These are phyloP conservation scores for Obelidium mucronatum DNA, from an alignment of 192 early-diverging fungal species.

Conservation along the genomic window DNA sequence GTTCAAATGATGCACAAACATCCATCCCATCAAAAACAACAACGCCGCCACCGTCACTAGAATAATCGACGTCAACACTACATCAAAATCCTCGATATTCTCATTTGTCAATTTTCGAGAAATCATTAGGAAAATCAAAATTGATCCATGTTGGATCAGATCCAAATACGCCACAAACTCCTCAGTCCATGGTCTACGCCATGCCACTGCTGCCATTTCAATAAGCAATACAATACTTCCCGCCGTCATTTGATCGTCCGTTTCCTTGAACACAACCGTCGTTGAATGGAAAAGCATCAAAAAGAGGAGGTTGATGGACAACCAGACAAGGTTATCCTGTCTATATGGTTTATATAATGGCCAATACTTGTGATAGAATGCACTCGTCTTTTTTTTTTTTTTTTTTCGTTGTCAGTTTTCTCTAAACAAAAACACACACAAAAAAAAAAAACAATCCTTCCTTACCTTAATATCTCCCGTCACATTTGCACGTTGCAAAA, in stretches of 20 bases:
- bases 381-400: too few relatives aligned
- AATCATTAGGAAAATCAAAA: not conserved
- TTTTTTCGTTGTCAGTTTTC: too few relatives aligned
- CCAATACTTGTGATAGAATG: conserved; percentile 10
- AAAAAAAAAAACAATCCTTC: not conserved
- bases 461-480: too few relatives aligned
- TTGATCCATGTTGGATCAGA: not conserved
- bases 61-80: not conserved
- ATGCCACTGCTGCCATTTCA: conserved; percentile 2
- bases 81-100: not conserved
- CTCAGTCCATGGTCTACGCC: conserved; percentile 3
- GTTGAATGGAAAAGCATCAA: not conserved
- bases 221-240: conserved; percentile 6
- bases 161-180: not conserved
- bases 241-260: conserved; percentile 2
- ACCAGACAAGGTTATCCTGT: not conserved
- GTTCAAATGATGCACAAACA: not conserved
- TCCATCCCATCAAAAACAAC: not conserved
- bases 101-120: not conserved
- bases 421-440: too few relatives aligned
- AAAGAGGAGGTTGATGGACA: conserved; percentile 1
- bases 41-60: not conserved
- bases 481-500: not conserved
- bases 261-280: not conserved
- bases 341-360: not conserved